Percentiles rank a stretch among this genome's conserved stretches.
Evolutionary conservation across 805 yeast genomes (phyloP).

Genomic region (Lachancea sp.): DNA sequence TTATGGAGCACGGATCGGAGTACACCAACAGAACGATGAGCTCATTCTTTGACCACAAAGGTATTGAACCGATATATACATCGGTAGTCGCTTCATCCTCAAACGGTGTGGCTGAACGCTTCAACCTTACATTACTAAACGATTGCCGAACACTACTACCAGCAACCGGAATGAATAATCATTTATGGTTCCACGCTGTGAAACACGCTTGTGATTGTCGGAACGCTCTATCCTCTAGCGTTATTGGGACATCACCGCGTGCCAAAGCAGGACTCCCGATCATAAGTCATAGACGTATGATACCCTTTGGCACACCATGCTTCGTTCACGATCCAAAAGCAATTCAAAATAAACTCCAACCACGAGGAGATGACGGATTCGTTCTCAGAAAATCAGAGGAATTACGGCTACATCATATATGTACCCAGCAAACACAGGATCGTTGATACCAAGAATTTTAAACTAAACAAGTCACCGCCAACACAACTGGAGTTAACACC

Average conservation of each 20-base stretch:
- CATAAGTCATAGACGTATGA: not conserved
- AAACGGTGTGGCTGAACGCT: constrained; percentile 14
- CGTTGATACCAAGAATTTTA: constrained; percentile 2
- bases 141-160: constrained; percentile 14
- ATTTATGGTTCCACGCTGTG: constrained; percentile 14
- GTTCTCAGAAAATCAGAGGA: not conserved
- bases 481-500: not conserved
- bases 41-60: constrained; percentile 2
- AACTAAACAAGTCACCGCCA: not conserved
- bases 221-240: not conserved
- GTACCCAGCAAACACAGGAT: not conserved
- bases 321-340: constrained; percentile 3
- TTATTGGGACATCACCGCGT: constrained; percentile 2
- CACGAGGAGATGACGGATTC: constrained; percentile 1
- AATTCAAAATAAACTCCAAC: not conserved
- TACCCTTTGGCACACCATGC: constrained; percentile 13
- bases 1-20: constrained; percentile 12
- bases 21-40: constrained; percentile 6
- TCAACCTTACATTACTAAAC: constrained; percentile 12
- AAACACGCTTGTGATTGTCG: constrained; percentile 6
- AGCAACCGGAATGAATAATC: constrained; percentile 6
- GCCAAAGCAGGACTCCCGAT: not conserved
- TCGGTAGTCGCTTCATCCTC: constrained; percentile 10
- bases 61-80: constrained; percentile 10
- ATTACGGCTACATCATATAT: not conserved